phyloP scores from a whole-genome alignment of 306 rosid genomes.

The Cucurbita pepo region DNA sequence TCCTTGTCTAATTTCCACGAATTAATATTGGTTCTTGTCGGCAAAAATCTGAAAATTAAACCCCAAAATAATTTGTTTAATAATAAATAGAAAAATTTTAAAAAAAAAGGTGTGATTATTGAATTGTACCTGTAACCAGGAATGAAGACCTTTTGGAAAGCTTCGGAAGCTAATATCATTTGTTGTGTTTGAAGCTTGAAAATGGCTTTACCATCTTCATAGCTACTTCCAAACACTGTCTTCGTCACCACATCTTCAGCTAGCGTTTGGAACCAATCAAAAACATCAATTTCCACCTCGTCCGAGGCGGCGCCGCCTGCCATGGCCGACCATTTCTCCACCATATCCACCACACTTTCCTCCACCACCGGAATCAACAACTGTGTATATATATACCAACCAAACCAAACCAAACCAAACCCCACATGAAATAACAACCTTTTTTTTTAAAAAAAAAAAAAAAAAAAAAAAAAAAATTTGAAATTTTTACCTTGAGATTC shows the following conservation, averaged over 20 bases:
- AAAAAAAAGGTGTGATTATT: not conserved
- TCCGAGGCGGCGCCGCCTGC: constrained; percentile 10
- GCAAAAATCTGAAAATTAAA: constrained; percentile 36
- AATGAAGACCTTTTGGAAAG: constrained; percentile 72
- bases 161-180: constrained; percentile 70
- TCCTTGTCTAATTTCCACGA: constrained; percentile 72
- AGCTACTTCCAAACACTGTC: constrained; percentile 76
- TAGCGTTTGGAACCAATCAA: constrained; percentile 58
- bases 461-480: no score
- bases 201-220: constrained; percentile 79
- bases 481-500: constrained; percentile 44
- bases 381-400: constrained; percentile 9
- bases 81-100: no score
- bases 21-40: constrained; percentile 56
- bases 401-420: not conserved
- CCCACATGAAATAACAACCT: not conserved
- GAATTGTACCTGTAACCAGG: constrained; percentile 71
- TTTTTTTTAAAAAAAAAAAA: no score
- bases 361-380: constrained; percentile 72
- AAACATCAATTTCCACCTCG: constrained; percentile 84
- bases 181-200: constrained; percentile 65
- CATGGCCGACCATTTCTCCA: constrained; percentile 55
- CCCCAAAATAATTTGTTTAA: no score
- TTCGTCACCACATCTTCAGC: constrained; percentile 73
- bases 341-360: constrained; percentile 56